phyloP scores from a whole-genome alignment of 495 filamentous ascomycete species.

The Letharia lupina region DNA sequence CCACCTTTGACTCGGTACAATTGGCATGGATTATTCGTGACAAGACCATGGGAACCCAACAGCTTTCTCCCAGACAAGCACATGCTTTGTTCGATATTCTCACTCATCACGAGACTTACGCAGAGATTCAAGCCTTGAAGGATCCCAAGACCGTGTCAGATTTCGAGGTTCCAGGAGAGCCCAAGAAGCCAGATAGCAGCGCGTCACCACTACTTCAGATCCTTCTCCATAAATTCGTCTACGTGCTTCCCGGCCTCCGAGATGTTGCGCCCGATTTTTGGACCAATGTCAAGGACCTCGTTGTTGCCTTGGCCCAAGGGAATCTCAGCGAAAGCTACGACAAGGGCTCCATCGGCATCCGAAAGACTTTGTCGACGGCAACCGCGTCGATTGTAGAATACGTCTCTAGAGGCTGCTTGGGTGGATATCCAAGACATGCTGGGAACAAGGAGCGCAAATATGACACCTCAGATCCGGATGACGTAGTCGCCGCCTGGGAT shows the following conservation, averaged over 20 bases:
- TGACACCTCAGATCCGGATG: conserved; percentile 43
- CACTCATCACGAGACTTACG: conserved; percentile 54
- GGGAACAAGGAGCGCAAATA: conserved; percentile 37
- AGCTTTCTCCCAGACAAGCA: conserved; percentile 33
- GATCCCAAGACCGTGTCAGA: conserved; percentile 41
- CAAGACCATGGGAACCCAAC: conserved; percentile 1
- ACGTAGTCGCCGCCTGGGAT: conserved; percentile 47
- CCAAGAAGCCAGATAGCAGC: conserved; percentile 30
- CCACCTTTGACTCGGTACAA: not conserved
- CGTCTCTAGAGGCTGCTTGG: conserved; percentile 48
- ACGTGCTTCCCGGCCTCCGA: conserved; percentile 48
- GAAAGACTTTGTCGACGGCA: conserved; percentile 58
- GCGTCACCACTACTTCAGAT: conserved; percentile 49
- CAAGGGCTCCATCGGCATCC: conserved; percentile 53
- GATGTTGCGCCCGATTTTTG: conserved; percentile 52
- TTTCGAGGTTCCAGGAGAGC: conserved; percentile 52
- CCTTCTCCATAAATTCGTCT: conserved; percentile 47
- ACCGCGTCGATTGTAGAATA: conserved; percentile 52
- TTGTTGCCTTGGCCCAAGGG: conserved; percentile 43
- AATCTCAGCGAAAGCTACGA: conserved; percentile 62
- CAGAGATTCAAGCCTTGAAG: conserved; percentile 54
- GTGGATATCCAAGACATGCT: conserved; percentile 36
- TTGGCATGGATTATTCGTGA: not conserved
- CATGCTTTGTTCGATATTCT: conserved; percentile 59
- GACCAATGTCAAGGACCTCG: conserved; percentile 40